Evolutionary conservation across 495 filamentous ascomycete genomes (phyloP), one percentile per base, ranked within the genome.

Genomic region (Bacidia gigantensis): DNA sequence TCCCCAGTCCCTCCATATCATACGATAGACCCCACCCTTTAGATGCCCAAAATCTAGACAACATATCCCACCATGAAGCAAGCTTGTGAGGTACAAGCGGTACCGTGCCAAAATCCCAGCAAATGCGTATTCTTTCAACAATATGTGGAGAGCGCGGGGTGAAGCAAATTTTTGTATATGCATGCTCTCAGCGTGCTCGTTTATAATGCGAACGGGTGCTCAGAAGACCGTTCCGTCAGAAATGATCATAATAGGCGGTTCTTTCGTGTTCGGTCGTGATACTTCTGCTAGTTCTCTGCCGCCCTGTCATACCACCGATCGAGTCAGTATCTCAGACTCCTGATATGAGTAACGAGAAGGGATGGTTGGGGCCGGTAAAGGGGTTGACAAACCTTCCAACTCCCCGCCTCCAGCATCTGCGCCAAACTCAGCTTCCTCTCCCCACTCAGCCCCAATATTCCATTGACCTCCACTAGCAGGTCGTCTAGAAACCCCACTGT

Each of bases 171-270:
- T n/a, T n/a, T n/a, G n/a, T n/a, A n/a, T n/a, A n/a, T n/a, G n/a
- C n/a, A n/a, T n/a, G n/a, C n/a, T n/a, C n/a, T n/a, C n/a, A n/a
- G n/a, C n/a, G n/a, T n/a, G n/a, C n/a, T n/a, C n/a, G n/a, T n/a
- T n/a, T n/a, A n/a, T n/a, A n/a, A n/a, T n/a, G n/a, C n/a, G n/a
- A n/a, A n/a, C n/a, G n/a, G n/a, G n/a, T n/a, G n/a, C n/a, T n/a
- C n/a, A 96, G 64, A 98, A 95, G 49, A 98, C 88, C 7, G 92
- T 97, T 43, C 92, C 92, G 64, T 98, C 92, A 54, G 86, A 93
- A 50, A 94, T 76, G 57, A 97, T 96, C 71, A 95, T 83, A 60
- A 98, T 97, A 2, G 92, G 92, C 18, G 93, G 88, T 62, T 90
- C 87, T 69, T 93, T 95, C 40, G 93, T 97, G 62, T 96, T 96